Evolutionary conservation across 495 filamentous ascomycete genomes (phyloP).

Genomic region (Entonaema liquescens): DNA sequence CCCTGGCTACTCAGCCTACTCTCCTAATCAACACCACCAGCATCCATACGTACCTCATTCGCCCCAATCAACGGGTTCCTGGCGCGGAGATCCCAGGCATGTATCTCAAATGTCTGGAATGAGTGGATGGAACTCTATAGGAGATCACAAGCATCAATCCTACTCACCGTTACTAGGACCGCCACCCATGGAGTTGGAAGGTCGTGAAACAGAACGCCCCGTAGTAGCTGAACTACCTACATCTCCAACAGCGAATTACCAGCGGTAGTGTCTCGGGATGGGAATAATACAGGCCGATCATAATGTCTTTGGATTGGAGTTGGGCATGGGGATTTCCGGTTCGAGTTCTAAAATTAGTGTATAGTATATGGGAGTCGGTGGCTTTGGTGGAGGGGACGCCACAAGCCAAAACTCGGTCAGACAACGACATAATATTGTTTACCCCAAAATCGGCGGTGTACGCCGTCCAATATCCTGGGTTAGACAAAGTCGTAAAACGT

Average conservation of each 20-base stretch:
- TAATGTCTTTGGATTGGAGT: conserved; percentile 9
- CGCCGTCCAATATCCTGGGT: neutral
- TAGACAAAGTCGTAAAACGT: neutral
- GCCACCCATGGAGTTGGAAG: conserved; percentile 24
- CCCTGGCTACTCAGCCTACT: conserved; percentile 23
- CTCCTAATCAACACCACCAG: conserved; percentile 17
- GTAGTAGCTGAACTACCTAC: conserved; percentile 28
- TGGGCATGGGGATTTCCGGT: conserved; percentile 6
- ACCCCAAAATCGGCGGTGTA: neutral
- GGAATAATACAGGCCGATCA: neutral
- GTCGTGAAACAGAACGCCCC: conserved; percentile 22
- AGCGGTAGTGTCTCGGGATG: neutral
- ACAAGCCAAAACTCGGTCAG: neutral
- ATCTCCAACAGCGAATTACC: neutral
- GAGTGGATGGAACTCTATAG: conserved; percentile 21
- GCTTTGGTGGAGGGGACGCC: neutral
- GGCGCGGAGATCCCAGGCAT: conserved; percentile 21
- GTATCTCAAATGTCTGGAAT: conserved; percentile 25
- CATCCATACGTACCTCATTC: neutral
- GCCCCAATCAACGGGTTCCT: conserved; percentile 13
- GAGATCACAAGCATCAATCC: conserved; percentile 21
- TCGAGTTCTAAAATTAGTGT: conserved; percentile 26
- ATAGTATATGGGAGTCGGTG: conserved; percentile 10
- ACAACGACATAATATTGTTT: conserved; percentile 16
- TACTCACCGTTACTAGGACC: conserved; percentile 23